These are phyloP conservation scores for Moricandia arvensis DNA, from an alignment of 345 rosid species.

Conservation along the genomic window DNA sequence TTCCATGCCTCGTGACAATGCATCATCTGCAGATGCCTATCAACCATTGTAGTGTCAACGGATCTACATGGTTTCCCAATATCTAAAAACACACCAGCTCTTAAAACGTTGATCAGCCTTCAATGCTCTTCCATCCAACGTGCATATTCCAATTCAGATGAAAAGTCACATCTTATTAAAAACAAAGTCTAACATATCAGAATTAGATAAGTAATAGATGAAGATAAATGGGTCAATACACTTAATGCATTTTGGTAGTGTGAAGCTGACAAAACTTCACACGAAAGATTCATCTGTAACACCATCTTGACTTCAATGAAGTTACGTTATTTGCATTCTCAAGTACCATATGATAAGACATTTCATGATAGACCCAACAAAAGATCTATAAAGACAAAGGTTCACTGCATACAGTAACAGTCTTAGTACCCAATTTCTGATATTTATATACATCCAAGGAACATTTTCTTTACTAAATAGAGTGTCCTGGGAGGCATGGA, in stretches of 20 bases:
- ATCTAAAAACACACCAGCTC: slow-evolving; percentile 53
- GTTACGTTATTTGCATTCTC: slow-evolving; percentile 5
- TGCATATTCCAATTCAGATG: slow-evolving; percentile 75
- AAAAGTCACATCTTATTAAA: no score
- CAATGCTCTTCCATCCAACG: slow-evolving; percentile 91
- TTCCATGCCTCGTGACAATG: slow-evolving; percentile 95
- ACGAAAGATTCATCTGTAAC: background rate
- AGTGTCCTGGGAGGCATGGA: background rate
- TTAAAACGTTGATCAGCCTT: slow-evolving; percentile 61
- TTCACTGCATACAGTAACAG: slow-evolving; percentile 27
- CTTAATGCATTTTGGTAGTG: background rate
- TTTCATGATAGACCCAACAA: background rate
- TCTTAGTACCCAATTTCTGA: slow-evolving; percentile 25
- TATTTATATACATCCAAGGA: slow-evolving; percentile 25
- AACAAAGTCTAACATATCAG: no score
- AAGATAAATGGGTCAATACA: no score
- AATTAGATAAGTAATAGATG: no score
- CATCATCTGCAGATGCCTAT: slow-evolving; percentile 93
- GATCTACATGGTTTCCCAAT: no score
- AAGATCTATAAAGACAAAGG: slow-evolving; percentile 6
- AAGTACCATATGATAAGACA: background rate
- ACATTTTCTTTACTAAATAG: background rate
- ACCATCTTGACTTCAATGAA: no score
- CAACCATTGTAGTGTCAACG: slow-evolving; percentile 38
- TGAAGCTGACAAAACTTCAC: background rate